A percentile compares a stretch with the other conserved stretches of the same genome.
Conservation (phyloP, 2,329 filamentous ascomycete genomes). For the Rosellinia necatrix region DNA sequence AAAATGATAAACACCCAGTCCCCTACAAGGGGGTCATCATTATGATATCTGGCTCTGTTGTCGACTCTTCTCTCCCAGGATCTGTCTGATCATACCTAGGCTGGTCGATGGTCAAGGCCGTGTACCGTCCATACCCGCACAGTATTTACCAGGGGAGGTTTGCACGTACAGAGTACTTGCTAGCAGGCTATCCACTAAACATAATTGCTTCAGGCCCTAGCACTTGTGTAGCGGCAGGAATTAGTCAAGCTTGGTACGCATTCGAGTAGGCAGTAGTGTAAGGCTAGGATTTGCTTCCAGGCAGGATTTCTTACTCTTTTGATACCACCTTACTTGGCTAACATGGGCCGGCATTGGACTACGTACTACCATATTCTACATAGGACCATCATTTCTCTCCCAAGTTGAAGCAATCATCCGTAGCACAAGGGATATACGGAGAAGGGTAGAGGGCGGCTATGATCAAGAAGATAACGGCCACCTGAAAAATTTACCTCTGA, state of each 20-base stretch:
- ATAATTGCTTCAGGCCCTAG: too few species aligned
- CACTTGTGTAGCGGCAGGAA: background rate
- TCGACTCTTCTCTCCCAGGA: background rate
- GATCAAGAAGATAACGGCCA: background rate
- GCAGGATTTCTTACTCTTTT: conserved; percentile 27
- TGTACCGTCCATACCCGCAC: background rate
- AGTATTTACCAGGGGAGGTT: conserved; percentile 3
- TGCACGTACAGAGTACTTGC: too few species aligned
- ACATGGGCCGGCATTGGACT: conserved; percentile 9
- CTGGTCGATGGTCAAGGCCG: background rate
- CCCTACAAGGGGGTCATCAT: background rate
- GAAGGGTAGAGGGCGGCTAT: conserved; percentile 2
- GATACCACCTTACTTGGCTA: conserved; percentile 13
- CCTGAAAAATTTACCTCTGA: background rate
- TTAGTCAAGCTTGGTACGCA: conserved; percentile 2
- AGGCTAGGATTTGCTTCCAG: conserved; percentile 23
- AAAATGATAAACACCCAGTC: too few species aligned
- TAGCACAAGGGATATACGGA: conserved; percentile 3
- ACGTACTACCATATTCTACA: background rate
- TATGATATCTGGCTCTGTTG: background rate
- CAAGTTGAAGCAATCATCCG: background rate
- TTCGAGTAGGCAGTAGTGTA: conserved; percentile 7
- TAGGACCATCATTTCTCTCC: background rate
- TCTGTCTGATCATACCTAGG: background rate
- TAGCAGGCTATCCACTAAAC: too few species aligned